Base-by-base conservation (phyloP, 73 alveolate species). In the Effrenium voratum region DNA sequence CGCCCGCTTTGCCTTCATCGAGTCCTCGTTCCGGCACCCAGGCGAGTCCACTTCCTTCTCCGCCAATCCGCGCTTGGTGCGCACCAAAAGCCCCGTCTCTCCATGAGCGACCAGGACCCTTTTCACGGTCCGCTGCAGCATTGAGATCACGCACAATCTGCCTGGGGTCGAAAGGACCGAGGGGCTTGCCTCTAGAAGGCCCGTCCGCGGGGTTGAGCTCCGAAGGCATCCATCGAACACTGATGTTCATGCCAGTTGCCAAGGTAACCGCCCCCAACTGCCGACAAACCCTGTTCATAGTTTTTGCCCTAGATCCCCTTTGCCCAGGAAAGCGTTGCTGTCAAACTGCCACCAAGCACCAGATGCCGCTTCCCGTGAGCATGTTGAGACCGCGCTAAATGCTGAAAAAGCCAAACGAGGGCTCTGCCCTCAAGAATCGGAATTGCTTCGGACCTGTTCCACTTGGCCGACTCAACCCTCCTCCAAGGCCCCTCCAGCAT, bases 371-470 rank as follows among this genome's bases (percentile, higher is more conserved):
- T 40, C 28, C 66, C 83, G 15, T 41, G 59, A 19, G 50, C 55
- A 34, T 84, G 38, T 43, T 13, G 59, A 15, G 91, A 47, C 16
- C 91, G 68, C 28, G 73, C 72, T n/a, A 81, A 72, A 32, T 45
- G 91, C 28, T 68, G 83, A 19, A 52, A 72, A 28, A 88, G 41
- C 86, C 86, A 60, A 16, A 63, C 86, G 0, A 60, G 47, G 16
- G 81, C 94, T 12, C 94, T 72, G 46, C 94, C 94, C 47, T 86
- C 94, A 60, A 86, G 26, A 2, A 26, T 66, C 0, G 94, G 52
- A 30, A 66, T 88, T 3, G 86, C 19, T 34, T 88, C 96, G 24
- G 24, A 70, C 40, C 86, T 19, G 1, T 45, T 22, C 96, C 96
- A 88, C 19, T 41, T 24, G 3, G 55, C 28, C 0, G 84, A 60